Evolutionary conservation across 768 basidiomycete genomes (phyloP).

Genomic region (Lentinula aciculospora): DNA sequence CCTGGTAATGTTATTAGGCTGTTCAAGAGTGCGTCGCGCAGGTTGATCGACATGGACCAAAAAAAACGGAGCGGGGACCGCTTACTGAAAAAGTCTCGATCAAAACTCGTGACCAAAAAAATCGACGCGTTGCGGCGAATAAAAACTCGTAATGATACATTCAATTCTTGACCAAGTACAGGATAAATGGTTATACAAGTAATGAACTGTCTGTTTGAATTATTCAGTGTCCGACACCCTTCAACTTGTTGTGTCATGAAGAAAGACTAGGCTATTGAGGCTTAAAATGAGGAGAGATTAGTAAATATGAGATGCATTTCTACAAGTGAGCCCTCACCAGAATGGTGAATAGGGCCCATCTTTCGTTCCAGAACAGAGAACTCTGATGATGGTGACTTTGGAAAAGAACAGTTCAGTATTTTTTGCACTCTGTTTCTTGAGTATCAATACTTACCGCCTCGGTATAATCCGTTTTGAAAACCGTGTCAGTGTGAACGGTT

Average conservation of each 20-base stretch:
- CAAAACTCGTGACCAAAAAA: not conserved
- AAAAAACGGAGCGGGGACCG: no score
- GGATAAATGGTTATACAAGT: no score
- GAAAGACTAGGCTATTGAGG: no score
- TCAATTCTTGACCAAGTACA: no score
- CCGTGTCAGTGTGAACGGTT: slow-evolving; percentile 28
- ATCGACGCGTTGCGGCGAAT: not conserved
- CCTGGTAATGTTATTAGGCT: slow-evolving; percentile 56
- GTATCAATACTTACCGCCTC: slow-evolving; percentile 10
- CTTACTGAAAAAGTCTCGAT: not conserved
- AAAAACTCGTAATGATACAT: no score
- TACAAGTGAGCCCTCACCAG: not conserved
- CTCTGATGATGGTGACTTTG: not conserved
- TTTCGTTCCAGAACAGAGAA: not conserved
- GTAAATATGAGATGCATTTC: not conserved
- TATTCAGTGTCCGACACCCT: no score
- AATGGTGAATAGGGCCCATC: not conserved
- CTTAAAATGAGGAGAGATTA: not conserved
- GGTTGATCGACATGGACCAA: slow-evolving; percentile 21
- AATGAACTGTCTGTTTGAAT: no score
- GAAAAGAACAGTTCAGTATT: not conserved
- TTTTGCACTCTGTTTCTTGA: not conserved
- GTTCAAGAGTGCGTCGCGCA: slow-evolving; percentile 59
- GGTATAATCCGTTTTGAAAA: slow-evolving; percentile 25
- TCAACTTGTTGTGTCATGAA: no score